A percentile compares a stretch with the other conserved stretches of the same genome.
phyloP scores from a whole-genome alignment of 805 yeast species.

The Pichia thaimueangensis region DNA sequence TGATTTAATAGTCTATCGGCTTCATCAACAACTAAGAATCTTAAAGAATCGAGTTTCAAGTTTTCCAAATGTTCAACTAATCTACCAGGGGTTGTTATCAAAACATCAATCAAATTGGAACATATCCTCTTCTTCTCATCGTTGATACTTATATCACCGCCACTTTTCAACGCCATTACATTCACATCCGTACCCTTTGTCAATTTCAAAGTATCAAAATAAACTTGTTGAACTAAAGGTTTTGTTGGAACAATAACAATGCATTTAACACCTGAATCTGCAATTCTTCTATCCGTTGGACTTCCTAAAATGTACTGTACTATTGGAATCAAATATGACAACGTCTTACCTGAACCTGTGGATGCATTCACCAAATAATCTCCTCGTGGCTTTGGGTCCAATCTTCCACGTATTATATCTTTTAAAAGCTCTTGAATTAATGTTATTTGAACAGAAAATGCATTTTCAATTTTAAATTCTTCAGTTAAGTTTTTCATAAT shows the following conservation, averaged over 20 bases:
- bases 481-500: constrained; percentile 41
- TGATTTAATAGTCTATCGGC: constrained; percentile 82
- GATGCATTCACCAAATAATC: constrained; percentile 87
- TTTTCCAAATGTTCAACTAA: constrained; percentile 64
- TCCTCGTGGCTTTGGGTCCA: constrained; percentile 52
- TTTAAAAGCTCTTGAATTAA: constrained; percentile 50
- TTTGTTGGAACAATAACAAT: constrained; percentile 84
- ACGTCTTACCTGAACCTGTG: constrained; percentile 94
- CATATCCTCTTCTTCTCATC: constrained; percentile 56
- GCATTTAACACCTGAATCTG: constrained; percentile 58
- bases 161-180: constrained; percentile 54
- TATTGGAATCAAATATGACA: constrained; percentile 82
- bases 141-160: constrained; percentile 35
- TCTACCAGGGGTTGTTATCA: constrained; percentile 74
- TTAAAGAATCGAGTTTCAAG: constrained; percentile 42
- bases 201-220: constrained; percentile 51
- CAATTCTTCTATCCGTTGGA: constrained; percentile 1
- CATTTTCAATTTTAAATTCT: constrained; percentile 40
- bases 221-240: constrained; percentile 80
- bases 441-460: constrained; percentile 73
- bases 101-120: constrained; percentile 50
- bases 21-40: constrained; percentile 69
- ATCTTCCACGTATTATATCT: constrained; percentile 34
- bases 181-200: constrained; percentile 62
- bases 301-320: constrained; percentile 51